phyloP scores from a whole-genome alignment of 352 stramenopile species.

The Phytophthora aleatoria region DNA sequence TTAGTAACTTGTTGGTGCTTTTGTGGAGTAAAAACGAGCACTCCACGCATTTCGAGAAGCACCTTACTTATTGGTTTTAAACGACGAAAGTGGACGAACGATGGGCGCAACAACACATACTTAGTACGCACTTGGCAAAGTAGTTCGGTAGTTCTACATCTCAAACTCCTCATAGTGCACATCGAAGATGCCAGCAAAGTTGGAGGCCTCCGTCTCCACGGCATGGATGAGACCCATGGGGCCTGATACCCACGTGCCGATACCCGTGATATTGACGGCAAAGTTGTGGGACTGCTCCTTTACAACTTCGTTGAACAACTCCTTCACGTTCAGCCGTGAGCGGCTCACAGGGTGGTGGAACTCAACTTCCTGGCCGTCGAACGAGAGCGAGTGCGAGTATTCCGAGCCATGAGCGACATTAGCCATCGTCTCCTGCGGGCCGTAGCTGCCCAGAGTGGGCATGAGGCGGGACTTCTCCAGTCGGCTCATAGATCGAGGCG shows the following conservation, averaged over 20 bases:
- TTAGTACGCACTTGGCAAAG: conserved; percentile 23
- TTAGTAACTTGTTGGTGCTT: no score
- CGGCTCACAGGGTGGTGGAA: conserved; percentile 79
- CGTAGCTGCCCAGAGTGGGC: conserved; percentile 38
- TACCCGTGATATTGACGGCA: conserved; percentile 77
- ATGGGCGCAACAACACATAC: conserved; percentile 29
- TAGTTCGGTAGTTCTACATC: conserved; percentile 62
- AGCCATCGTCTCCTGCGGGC: conserved; percentile 29
- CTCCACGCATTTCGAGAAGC: conserved; percentile 19
- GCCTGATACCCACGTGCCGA: conserved; percentile 84
- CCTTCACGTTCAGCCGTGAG: conserved; percentile 74
- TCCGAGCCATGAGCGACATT: conserved; percentile 53
- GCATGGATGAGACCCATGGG: conserved; percentile 81
- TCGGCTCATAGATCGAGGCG: conserved; percentile 73
- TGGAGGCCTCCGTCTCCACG: conserved; percentile 73
- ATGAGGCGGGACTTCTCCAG: conserved; percentile 80
- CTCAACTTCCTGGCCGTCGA: conserved; percentile 76
- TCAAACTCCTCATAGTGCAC: conserved; percentile 91
- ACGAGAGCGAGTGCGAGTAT: conserved; percentile 82
- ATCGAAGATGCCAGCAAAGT: conserved; percentile 87
- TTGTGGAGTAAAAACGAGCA: background rate
- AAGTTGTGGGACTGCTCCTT: conserved; percentile 90
- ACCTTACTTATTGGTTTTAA: conserved; percentile 36
- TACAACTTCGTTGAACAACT: conserved; percentile 77
- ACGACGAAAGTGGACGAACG: conserved; percentile 27